These are phyloP conservation scores for Monilinia laxa DNA, from an alignment of 2,329 filamentous ascomycete species.

Conservation along the genomic window DNA sequence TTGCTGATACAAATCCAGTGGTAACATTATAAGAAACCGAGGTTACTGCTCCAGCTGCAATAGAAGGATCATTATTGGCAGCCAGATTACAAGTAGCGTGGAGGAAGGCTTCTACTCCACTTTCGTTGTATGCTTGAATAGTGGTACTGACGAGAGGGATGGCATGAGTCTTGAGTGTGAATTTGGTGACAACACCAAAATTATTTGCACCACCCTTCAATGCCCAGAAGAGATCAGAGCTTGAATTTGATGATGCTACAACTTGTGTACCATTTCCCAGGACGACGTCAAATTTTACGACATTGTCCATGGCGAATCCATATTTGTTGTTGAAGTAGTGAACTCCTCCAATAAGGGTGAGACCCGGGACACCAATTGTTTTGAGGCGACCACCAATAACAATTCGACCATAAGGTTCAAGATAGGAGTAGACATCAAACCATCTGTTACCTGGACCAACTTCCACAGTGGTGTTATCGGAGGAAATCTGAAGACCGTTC, in stretches of 20 bases:
- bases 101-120: conserved; percentile 23
- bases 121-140: conserved; percentile 24
- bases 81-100: conserved; percentile 24
- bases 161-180: conserved; percentile 42
- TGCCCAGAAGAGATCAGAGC: conserved; percentile 53
- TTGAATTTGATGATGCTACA: conserved; percentile 42
- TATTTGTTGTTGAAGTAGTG: conserved; percentile 30
- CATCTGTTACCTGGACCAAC: conserved; percentile 44
- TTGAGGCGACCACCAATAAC: conserved; percentile 28
- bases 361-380: conserved; percentile 31
- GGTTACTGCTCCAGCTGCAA: conserved; percentile 25
- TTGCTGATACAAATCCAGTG: not conserved
- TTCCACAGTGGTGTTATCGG: conserved; percentile 36
- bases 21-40: conserved; percentile 27
- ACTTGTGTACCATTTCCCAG: conserved; percentile 51
- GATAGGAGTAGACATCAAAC: conserved; percentile 34
- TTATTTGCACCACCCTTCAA: conserved; percentile 50
- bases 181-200: conserved; percentile 51
- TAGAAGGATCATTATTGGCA: conserved; percentile 16
- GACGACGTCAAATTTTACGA: conserved; percentile 36
- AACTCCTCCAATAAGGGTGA: conserved; percentile 32
- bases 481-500: conserved; percentile 34
- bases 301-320: conserved; percentile 30
- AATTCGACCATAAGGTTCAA: conserved; percentile 24
- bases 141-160: conserved; percentile 29